Percentiles rank a stretch among this genome's conserved stretches.
These are phyloP conservation scores for Xylariaceae sp. DNA, from an alignment of 2,329 filamentous ascomycete species.

Conservation along the genomic window DNA sequence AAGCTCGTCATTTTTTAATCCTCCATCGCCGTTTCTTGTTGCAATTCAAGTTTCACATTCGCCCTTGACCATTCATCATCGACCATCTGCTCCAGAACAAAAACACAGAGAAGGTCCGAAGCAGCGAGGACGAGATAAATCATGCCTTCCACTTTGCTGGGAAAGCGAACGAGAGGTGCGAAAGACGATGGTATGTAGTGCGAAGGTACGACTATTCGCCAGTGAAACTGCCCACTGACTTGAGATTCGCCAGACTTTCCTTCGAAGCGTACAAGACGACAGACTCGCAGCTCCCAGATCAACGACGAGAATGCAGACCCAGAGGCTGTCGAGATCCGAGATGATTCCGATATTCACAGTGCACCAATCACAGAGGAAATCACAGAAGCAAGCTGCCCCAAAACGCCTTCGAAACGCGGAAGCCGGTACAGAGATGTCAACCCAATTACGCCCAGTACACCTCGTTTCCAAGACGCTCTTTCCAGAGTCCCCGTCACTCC, in stretches of 20 bases:
- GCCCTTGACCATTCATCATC: too few relatives aligned
- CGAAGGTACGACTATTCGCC: constrained; percentile 10
- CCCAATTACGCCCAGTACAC: constrained; percentile 65
- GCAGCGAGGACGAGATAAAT: constrained; percentile 13
- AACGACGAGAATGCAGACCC: constrained; percentile 67
- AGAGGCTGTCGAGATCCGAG: constrained; percentile 34
- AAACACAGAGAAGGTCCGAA: constrained; percentile 2
- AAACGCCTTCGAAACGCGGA: constrained; percentile 20
- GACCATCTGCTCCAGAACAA: too few relatives aligned
- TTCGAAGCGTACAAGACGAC: constrained; percentile 43
- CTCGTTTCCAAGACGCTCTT: constrained; percentile 74
- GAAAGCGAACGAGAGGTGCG: constrained; percentile 41
- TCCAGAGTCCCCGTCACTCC: constrained; percentile 70
- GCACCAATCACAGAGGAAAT: constrained; percentile 32
- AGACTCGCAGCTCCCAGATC: constrained; percentile 38
- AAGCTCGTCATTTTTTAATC: too few relatives aligned
- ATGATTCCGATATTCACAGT: constrained; percentile 40
- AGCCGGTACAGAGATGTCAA: constrained; percentile 32
- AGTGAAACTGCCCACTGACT: constrained; percentile 19
- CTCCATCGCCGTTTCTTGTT: too few relatives aligned
- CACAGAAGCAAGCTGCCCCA: constrained; percentile 29
- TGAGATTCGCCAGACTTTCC: constrained; percentile 31
- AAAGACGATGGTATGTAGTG: constrained; percentile 31
- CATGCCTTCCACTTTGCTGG: constrained; percentile 35
- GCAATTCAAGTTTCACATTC: too few relatives aligned